Evolutionary conservation across 176 grass and related monocot genomes (phyloP).

Genomic region (Chloris gayana): DNA sequence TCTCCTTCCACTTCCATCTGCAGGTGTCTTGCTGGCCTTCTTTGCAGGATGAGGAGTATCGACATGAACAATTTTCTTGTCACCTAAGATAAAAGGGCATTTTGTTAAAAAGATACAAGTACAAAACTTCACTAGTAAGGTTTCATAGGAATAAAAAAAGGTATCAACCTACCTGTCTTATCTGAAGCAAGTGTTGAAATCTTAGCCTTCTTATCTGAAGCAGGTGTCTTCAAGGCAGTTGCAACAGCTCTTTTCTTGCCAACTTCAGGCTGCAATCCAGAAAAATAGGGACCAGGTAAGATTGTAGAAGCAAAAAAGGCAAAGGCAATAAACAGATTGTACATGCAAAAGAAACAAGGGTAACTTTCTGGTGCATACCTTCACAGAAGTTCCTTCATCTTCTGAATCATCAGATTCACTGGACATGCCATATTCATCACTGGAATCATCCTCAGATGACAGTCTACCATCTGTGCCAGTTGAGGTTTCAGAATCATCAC

Average conservation of each 20-base stretch:
- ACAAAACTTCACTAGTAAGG: not conserved
- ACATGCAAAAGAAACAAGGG: not conserved
- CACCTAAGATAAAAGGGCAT: slow-evolving; percentile 36
- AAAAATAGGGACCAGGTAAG: not conserved
- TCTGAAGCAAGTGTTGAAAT: slow-evolving; percentile 50
- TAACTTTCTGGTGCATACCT: slow-evolving; percentile 27
- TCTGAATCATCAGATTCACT: slow-evolving; percentile 40
- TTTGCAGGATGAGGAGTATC: slow-evolving; percentile 74
- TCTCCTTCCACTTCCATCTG: slow-evolving; percentile 45
- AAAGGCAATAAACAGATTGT: not conserved
- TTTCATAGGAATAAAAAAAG: not conserved
- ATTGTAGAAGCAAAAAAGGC: not conserved
- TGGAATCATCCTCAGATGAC: slow-evolving; percentile 49
- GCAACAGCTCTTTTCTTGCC: slow-evolving; percentile 61
- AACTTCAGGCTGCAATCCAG: slow-evolving; percentile 44
- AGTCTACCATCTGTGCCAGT: too few relatives aligned
- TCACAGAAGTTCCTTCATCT: slow-evolving; percentile 59
- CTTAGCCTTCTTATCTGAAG: slow-evolving; percentile 76
- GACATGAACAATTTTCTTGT: slow-evolving; percentile 56
- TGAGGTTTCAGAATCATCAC: slow-evolving; percentile 47
- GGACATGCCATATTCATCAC: slow-evolving; percentile 12
- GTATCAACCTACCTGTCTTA: slow-evolving; percentile 32
- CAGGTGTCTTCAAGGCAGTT: slow-evolving; percentile 42
- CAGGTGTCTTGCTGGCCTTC: slow-evolving; percentile 44
- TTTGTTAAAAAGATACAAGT: not conserved